Conservation (phyloP, 2,329 filamentous ascomycete species). For the Aspergillus fijiensis region DNA sequence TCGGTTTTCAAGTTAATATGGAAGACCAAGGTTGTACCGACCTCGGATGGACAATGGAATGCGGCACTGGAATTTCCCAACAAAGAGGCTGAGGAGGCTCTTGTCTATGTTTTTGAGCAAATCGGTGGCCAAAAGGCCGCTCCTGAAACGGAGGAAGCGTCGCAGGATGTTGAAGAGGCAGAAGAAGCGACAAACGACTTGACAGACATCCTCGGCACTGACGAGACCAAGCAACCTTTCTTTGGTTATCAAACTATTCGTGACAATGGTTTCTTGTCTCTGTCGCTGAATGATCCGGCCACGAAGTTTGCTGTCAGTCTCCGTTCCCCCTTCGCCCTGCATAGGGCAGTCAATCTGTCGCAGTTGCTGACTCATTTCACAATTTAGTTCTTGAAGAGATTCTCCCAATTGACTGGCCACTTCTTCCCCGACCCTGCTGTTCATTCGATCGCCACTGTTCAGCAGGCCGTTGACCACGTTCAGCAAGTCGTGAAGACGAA, state of each 20-base stretch:
- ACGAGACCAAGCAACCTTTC: conserved; percentile 21
- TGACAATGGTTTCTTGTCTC: conserved; percentile 57
- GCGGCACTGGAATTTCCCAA: conserved; percentile 34
- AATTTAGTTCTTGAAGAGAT: conserved; percentile 71
- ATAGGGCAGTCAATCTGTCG: conserved; percentile 57
- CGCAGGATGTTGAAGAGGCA: conserved; percentile 10
- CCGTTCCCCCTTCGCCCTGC: not conserved
- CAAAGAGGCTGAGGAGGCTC: conserved; percentile 29
- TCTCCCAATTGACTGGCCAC: conserved; percentile 77
- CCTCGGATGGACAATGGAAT: conserved; percentile 23
- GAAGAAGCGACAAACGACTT: not conserved
- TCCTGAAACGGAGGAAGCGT: conserved; percentile 10
- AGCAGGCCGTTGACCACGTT: conserved; percentile 56
- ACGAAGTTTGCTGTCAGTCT: conserved; percentile 72
- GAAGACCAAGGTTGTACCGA: conserved; percentile 32
- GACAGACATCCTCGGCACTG: conserved; percentile 5
- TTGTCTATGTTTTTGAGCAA: conserved; percentile 39
- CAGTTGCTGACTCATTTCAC: conserved; percentile 48
- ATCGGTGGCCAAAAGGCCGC: conserved; percentile 26
- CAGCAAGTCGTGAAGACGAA: conserved; percentile 34
- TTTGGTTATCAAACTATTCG: conserved; percentile 26
- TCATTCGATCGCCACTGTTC: conserved; percentile 54
- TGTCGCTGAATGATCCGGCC: conserved; percentile 57
- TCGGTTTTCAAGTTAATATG: conserved; percentile 33
- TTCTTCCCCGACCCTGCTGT: conserved; percentile 71